Conservation (phyloP, 2,329 filamentous ascomycete genomes). For the Penicillium sp. region DNA sequence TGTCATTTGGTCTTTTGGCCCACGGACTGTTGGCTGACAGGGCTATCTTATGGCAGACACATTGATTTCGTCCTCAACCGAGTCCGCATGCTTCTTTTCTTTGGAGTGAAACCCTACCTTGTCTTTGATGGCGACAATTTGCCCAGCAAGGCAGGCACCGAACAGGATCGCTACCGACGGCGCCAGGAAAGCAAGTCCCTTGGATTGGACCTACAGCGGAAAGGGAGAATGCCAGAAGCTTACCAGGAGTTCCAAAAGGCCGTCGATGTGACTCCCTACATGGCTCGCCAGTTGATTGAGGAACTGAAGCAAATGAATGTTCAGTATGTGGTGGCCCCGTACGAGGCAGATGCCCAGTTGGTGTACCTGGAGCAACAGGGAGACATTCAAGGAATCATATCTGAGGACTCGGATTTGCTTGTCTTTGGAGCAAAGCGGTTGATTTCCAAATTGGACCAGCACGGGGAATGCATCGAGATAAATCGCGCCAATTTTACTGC, state of each 20-base stretch:
- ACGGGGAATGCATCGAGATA: conserved; percentile 86
- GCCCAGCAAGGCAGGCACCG: conserved; percentile 84
- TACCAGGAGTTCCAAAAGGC: conserved; percentile 85
- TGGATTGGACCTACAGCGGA: conserved; percentile 69
- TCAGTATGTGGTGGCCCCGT: conserved; percentile 86
- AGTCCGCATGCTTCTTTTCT: conserved; percentile 87
- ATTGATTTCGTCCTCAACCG: conserved; percentile 83
- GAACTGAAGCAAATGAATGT: conserved; percentile 73
- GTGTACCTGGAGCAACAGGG: conserved; percentile 85
- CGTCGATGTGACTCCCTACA: conserved; percentile 88
- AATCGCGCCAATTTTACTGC: conserved; percentile 80
- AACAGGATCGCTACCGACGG: conserved; percentile 63
- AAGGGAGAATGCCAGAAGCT: conserved; percentile 72
- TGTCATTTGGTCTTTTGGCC: conserved; percentile 18
- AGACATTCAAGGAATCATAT: conserved; percentile 76
- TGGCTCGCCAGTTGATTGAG: conserved; percentile 86
- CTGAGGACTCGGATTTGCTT: conserved; percentile 89
- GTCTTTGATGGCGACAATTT: conserved; percentile 94
- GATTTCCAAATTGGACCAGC: conserved; percentile 86
- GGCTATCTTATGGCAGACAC: conserved; percentile 50
- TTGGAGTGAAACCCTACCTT: conserved; percentile 85
- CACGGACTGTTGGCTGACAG: background rate
- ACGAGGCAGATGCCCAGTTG: conserved; percentile 94
- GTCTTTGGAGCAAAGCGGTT: conserved; percentile 89
- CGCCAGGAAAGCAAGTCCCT: conserved; percentile 67